phyloP scores from a whole-genome alignment of 257 asterid species.

The Euphrasia confusa region DNA sequence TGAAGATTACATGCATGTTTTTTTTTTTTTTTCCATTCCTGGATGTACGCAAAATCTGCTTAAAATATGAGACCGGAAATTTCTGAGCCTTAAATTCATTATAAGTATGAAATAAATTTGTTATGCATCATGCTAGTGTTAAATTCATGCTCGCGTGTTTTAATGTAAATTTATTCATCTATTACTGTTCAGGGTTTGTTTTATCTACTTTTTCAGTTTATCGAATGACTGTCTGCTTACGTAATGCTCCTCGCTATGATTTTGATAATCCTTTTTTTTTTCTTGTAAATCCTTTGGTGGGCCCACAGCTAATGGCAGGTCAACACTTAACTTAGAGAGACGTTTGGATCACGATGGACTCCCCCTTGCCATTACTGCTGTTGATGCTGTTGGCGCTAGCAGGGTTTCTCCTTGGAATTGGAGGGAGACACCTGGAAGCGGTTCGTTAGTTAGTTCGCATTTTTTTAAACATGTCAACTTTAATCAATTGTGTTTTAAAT shows the following conservation, averaged over 20 bases:
- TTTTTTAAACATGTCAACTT: constrained; percentile 6
- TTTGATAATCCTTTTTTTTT: constrained; percentile 1
- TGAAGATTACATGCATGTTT: background rate
- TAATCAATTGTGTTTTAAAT: background rate
- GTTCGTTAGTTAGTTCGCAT: constrained; percentile 32
- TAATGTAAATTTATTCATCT: constrained; percentile 6
- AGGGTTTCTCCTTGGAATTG: constrained; percentile 96
- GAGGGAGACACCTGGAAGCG: constrained; percentile 83
- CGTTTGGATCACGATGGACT: constrained; percentile 82
- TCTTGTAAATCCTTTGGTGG: constrained; percentile 19
- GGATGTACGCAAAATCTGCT: background rate
- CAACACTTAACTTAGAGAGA: constrained; percentile 65
- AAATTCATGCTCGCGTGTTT: background rate
- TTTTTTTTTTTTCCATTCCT: background rate
- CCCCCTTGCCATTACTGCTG: constrained; percentile 83
- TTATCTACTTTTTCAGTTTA: too few relatives aligned
- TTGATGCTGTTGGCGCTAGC: constrained; percentile 73
- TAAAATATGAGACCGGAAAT: background rate
- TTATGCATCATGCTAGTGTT: background rate
- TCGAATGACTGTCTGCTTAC: background rate
- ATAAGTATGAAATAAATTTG: background rate
- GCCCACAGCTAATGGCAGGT: constrained; percentile 62
- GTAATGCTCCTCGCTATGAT: constrained; percentile 3
- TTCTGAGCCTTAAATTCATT: background rate
- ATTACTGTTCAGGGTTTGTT: background rate